phyloP scores from a whole-genome alignment of 2,329 filamentous ascomycete genomes.

The Sporothrix schenckii region DNA sequence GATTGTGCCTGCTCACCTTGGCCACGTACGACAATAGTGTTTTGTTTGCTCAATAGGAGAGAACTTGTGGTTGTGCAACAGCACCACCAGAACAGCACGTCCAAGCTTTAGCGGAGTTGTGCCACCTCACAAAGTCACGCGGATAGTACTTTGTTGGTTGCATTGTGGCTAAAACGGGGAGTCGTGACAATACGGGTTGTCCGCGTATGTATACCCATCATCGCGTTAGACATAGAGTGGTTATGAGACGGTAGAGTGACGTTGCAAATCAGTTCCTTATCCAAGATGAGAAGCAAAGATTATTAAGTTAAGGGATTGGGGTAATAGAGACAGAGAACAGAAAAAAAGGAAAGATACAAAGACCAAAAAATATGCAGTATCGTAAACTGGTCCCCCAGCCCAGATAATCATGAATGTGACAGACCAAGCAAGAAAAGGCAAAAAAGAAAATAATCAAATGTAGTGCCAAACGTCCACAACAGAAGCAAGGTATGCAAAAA shows the following conservation, averaged over 20 bases:
- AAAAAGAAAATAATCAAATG: neutral
- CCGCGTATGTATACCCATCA: neutral
- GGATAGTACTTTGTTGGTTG: neutral
- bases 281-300: neutral
- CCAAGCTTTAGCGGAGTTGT: neutral
- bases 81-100: too few relatives aligned
- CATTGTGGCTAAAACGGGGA: conserved; percentile 7
- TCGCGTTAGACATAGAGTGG: neutral
- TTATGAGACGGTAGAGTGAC: neutral
- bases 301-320: neutral
- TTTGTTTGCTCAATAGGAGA: neutral
- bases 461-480: neutral
- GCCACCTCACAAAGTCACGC: neutral
- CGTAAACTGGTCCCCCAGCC: conserved; percentile 15
- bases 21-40: neutral
- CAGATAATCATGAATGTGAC: conserved; percentile 17
- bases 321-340: neutral
- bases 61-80: too few relatives aligned
- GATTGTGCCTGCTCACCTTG: neutral
- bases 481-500: neutral
- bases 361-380: conserved; percentile 3
- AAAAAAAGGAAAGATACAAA: neutral
- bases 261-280: neutral
- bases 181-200: neutral
- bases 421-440: neutral